Percentiles rank a stretch among this genome's conserved stretches.
These are phyloP conservation scores for Russula sp. DNA, from an alignment of 768 basidiomycete species.

Conservation along the genomic window DNA sequence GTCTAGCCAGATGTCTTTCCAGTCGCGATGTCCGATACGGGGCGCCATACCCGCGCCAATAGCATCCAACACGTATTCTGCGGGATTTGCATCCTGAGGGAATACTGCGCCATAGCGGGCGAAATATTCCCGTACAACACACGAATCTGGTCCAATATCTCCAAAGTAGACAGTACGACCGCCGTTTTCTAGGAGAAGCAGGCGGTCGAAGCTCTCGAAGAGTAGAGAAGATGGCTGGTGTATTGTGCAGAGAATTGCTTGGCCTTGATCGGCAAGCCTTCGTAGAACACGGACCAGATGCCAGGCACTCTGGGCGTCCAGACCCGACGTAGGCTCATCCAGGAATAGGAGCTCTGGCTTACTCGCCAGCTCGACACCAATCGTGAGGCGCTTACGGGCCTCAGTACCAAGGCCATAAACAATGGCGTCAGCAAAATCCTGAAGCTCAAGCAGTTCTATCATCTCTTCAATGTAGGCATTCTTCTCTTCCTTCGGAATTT, in stretches of 20 bases:
- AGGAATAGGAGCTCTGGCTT: constrained; percentile 76
- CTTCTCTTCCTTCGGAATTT: constrained; percentile 65
- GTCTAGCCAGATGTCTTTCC: constrained; percentile 80
- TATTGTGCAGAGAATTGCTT: constrained; percentile 87
- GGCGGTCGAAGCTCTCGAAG: constrained; percentile 80
- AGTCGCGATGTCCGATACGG: constrained; percentile 71
- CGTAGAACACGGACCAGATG: constrained; percentile 74
- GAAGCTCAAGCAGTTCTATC: constrained; percentile 77
- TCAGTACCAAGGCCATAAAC: constrained; percentile 64
- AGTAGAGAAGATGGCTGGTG: constrained; percentile 83
- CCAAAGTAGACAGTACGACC: constrained; percentile 95
- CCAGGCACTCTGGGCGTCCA: constrained; percentile 69
- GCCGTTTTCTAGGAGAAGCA: constrained; percentile 64
- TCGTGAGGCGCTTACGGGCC: constrained; percentile 80
- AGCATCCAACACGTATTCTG: constrained; percentile 72
- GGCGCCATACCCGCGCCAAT: constrained; percentile 79
- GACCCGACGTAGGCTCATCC: constrained; percentile 49
- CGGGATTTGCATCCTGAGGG: constrained; percentile 72
- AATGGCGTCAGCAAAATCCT: constrained; percentile 77
- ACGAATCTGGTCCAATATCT: constrained; percentile 72
- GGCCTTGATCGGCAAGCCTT: constrained; percentile 79
- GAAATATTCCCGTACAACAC: constrained; percentile 69
- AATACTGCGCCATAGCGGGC: constrained; percentile 66
- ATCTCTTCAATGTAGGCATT: constrained; percentile 76
- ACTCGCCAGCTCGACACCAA: constrained; percentile 87